Conservation (phyloP, 2,329 filamentous ascomycete genomes). For the Ascochyta pisi region DNA sequence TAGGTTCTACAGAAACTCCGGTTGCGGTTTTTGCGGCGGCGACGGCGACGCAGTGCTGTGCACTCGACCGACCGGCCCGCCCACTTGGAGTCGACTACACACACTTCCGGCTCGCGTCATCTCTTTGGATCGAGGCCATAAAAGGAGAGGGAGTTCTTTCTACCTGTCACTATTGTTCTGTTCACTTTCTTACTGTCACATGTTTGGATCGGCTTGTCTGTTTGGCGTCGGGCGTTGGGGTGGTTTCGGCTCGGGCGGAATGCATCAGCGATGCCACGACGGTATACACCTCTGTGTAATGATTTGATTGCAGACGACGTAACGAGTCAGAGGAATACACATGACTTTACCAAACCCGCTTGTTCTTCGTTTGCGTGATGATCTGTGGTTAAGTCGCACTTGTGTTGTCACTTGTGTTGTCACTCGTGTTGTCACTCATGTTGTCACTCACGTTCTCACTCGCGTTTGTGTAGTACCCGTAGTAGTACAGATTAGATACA, state of each 20-base stretch:
- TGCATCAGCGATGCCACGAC: conserved; percentile 9
- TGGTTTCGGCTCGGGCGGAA: too few relatives aligned
- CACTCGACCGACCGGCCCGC: conserved; percentile 6
- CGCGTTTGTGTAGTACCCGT: too few relatives aligned
- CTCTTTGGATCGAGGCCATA: conserved; percentile 2
- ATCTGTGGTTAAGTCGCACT: rapidly evolving
- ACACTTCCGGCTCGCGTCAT: background rate
- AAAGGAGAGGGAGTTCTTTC: background rate
- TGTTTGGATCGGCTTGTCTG: conserved; percentile 13
- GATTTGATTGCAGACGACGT: conserved; percentile 11
- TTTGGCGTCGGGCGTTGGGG: conserved; percentile 8
- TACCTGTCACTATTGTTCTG: conserved; percentile 1
- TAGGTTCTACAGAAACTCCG: conserved; percentile 34
- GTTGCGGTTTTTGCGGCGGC: conserved; percentile 27
- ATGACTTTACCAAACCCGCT: background rate
- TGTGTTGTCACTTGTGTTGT: too few relatives aligned
- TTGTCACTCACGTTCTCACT: too few relatives aligned
- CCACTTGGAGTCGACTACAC: background rate
- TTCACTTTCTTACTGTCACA: background rate
- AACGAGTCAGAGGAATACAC: conserved; percentile 8
- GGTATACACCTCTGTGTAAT: background rate
- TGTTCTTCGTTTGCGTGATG: background rate
- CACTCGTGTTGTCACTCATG: too few relatives aligned
- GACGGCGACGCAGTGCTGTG: conserved; percentile 13
- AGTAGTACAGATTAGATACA: too few relatives aligned